phyloP scores from a whole-genome alignment of 345 rosid species.

The Murraya koenigii region DNA sequence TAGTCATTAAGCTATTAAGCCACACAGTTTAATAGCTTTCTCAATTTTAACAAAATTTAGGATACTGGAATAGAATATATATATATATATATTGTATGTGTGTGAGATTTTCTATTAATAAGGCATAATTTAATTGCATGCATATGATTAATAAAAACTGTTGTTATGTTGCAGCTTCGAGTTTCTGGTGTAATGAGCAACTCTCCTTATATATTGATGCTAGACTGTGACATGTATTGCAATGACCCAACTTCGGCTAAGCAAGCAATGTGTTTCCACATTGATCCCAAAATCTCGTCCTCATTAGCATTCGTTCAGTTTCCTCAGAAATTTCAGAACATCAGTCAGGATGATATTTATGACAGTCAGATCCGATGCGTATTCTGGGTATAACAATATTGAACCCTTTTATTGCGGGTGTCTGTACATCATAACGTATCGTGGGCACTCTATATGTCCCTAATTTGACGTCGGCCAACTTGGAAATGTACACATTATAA shows the following conservation, averaged over 20 bases:
- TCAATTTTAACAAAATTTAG: too few species aligned
- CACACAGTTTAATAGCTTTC: too few species aligned
- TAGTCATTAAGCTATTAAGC: too few species aligned
- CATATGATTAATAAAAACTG: not conserved
- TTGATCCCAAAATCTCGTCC: slow-evolving; percentile 30
- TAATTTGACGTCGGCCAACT: too few species aligned
- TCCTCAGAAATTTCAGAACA: slow-evolving; percentile 39
- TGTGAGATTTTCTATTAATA: too few species aligned
- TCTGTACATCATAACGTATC: too few species aligned
- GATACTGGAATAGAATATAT: too few species aligned
- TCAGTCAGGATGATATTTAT: slow-evolving; percentile 42
- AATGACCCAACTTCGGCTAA: slow-evolving; percentile 44
- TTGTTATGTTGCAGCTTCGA: slow-evolving; percentile 36
- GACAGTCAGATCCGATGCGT: slow-evolving; percentile 25
- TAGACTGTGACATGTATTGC: slow-evolving; percentile 57
- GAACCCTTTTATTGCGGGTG: not conserved
- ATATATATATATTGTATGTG: too few species aligned
- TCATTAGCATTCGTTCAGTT: slow-evolving; percentile 42
- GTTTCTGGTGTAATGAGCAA: slow-evolving; percentile 48
- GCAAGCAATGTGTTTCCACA: slow-evolving; percentile 45
- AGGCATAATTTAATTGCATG: too few species aligned
- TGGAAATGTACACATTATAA: too few species aligned
- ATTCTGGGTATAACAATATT: slow-evolving; percentile 27
- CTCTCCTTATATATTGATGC: slow-evolving; percentile 34
- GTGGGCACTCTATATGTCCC: too few species aligned